A percentile compares a stretch with the other conserved stretches of the same genome.
Evolutionary conservation across 257 asterid genomes (phyloP).

Genomic region (Solanum arcanum): DNA sequence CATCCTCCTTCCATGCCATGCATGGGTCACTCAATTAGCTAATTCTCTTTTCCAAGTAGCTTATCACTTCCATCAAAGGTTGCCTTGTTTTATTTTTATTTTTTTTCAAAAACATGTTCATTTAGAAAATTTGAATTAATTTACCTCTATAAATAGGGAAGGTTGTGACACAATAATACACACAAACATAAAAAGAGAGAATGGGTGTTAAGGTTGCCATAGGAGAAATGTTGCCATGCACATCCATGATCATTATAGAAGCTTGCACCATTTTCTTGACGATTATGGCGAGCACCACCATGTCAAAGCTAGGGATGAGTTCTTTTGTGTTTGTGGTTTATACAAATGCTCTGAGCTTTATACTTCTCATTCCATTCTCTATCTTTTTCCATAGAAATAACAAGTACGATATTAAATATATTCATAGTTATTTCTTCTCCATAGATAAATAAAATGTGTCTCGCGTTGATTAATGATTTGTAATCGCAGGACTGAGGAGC

Average conservation of each 20-base stretch:
- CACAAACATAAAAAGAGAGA: not conserved
- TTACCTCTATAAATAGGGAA: not conserved
- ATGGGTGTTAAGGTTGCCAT: constrained; percentile 19
- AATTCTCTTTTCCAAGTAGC: constrained; percentile 42
- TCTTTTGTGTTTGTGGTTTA: constrained; percentile 67
- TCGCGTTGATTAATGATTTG: not conserved
- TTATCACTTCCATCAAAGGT: constrained; percentile 55
- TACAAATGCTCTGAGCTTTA: constrained; percentile 55
- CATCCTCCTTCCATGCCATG: not conserved
- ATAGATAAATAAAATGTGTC: not conserved
- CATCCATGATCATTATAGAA: constrained; percentile 56
- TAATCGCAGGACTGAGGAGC: constrained; percentile 29
- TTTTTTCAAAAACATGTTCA: not conserved
- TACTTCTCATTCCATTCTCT: constrained; percentile 38
- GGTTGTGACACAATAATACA: not conserved
- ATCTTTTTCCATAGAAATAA: constrained; percentile 14
- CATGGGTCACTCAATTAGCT: constrained; percentile 63
- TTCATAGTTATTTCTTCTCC: not conserved
- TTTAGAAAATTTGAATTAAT: not conserved
- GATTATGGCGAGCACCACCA: constrained; percentile 58
- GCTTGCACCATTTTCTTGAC: constrained; percentile 46
- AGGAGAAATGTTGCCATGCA: constrained; percentile 33
- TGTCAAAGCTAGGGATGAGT: constrained; percentile 58
- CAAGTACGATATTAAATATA: constrained; percentile 8
- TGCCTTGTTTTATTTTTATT: not conserved